Evolutionary conservation across 2,329 filamentous ascomycete genomes (phyloP).

Genomic region (Didymellaceae sp.): DNA sequence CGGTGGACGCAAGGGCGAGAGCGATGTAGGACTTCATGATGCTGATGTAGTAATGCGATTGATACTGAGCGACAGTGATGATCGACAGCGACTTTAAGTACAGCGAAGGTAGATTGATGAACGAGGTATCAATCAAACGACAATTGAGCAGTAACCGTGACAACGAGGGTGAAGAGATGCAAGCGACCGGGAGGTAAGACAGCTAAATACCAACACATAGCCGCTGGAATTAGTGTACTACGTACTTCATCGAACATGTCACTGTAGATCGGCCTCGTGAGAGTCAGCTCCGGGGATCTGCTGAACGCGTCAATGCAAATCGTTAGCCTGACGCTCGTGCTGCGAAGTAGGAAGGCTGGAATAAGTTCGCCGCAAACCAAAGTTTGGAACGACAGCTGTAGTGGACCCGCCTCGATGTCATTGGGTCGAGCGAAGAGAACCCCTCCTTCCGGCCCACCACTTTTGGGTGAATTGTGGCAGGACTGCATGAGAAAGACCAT

Average conservation of each 20-base stretch:
- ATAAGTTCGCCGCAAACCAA: slow-evolving; percentile 17
- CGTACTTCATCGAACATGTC: slow-evolving; percentile 33
- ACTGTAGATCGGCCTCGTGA: slow-evolving; percentile 28
- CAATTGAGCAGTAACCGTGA: slow-evolving; percentile 30
- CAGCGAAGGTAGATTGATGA: slow-evolving; percentile 44
- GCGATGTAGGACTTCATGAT: slow-evolving; percentile 43
- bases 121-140: slow-evolving; percentile 46
- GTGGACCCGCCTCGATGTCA: slow-evolving; percentile 19
- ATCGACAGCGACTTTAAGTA: slow-evolving; percentile 13
- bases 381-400: slow-evolving; percentile 12
- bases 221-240: slow-evolving; percentile 20
- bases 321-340: slow-evolving; percentile 30
- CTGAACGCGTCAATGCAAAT: slow-evolving; percentile 40
- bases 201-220: slow-evolving; percentile 38
- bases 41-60: slow-evolving; percentile 8
- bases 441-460: slow-evolving; percentile 32
- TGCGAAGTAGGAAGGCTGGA: slow-evolving; percentile 33
- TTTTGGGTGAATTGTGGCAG: slow-evolving; percentile 16
- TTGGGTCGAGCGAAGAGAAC: slow-evolving; percentile 32
- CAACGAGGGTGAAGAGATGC: slow-evolving; percentile 35
- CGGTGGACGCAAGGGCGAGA: slow-evolving; percentile 39
- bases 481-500: slow-evolving; percentile 14
- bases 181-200: slow-evolving; percentile 27
- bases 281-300: slow-evolving; percentile 30
- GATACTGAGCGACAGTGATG: slow-evolving; percentile 19